A percentile compares a stretch with the other conserved stretches of the same genome.
Conservation (phyloP, 352 stramenopile genomes). For the Phytophthora sansomeana region DNA sequence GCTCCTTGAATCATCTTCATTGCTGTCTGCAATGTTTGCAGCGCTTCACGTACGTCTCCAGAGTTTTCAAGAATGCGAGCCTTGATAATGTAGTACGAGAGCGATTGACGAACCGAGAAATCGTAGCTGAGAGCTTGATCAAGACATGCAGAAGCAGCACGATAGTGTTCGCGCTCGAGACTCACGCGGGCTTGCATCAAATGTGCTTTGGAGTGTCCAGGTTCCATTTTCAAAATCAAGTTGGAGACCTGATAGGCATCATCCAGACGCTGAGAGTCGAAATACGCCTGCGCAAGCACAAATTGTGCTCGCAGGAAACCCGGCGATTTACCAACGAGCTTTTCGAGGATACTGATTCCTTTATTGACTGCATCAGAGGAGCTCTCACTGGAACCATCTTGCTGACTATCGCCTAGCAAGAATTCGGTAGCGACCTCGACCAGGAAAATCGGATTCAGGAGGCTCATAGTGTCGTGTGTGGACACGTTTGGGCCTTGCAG, state of each 20-base stretch:
- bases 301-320: conserved; percentile 88
- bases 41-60: conserved; percentile 82
- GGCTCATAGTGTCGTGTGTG: conserved; percentile 77
- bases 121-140: conserved; percentile 92
- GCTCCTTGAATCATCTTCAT: conserved; percentile 67
- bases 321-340: conserved; percentile 83
- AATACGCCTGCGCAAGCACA: conserved; percentile 84
- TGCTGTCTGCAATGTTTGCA: conserved; percentile 78
- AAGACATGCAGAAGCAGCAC: conserved; percentile 71
- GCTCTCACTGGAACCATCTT: conserved; percentile 18
- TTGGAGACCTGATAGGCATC: conserved; percentile 84
- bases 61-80: conserved; percentile 81
- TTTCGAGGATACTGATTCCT: conserved; percentile 73
- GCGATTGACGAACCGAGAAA: conserved; percentile 86
- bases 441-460: conserved; percentile 90
- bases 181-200: conserved; percentile 86
- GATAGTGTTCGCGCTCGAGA: conserved; percentile 81
- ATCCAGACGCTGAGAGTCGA: conserved; percentile 71
- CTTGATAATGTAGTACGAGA: conserved; percentile 91
- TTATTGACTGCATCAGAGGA: conserved; percentile 33
- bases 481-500: conserved; percentile 72
- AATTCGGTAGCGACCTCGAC: conserved; percentile 90
- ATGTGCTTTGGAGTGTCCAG: conserved; percentile 74
- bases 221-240: conserved; percentile 82
- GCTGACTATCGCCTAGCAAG: conserved; percentile 50